A percentile compares a stretch with the other conserved stretches of the same genome.
Conservation (phyloP, 2,329 filamentous ascomycete species). For the Botryotinia narcissicola region DNA sequence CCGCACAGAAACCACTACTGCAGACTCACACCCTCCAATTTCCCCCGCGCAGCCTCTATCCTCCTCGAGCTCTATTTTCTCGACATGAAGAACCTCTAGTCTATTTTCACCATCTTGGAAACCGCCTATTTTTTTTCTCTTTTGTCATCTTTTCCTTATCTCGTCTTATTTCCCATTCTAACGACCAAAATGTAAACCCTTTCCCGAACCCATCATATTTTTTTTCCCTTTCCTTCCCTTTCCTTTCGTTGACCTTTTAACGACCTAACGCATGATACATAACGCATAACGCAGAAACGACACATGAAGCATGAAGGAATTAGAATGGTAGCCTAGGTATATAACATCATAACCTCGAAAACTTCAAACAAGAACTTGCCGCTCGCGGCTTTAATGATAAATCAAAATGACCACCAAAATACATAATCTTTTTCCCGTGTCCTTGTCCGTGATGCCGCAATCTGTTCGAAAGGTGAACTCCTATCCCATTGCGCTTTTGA, state of each 20-base stretch:
- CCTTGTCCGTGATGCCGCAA: background rate
- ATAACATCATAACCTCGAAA: background rate
- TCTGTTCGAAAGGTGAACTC: background rate
- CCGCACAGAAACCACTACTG: conserved; percentile 35
- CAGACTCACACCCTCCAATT: conserved; percentile 30
- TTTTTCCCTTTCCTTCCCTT: background rate
- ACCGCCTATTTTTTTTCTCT: background rate
- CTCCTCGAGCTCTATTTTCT: conserved; percentile 37
- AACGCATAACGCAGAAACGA: background rate
- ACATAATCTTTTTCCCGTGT: background rate
- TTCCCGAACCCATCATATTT: background rate
- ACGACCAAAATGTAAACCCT: background rate
- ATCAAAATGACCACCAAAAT: conserved; percentile 4
- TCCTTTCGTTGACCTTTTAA: background rate
- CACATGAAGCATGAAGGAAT: background rate
- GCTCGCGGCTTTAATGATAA: background rate
- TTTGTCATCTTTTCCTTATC: background rate
- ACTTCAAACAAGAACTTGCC: background rate
- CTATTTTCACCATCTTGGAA: background rate
- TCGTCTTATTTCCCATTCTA: background rate
- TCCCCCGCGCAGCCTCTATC: conserved; percentile 31
- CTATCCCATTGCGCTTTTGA: background rate
- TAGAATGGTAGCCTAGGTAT: background rate
- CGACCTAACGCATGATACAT: background rate
- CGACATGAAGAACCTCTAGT: conserved; percentile 25